Percentiles rank a stretch among this genome's conserved stretches.
Evolutionary conservation across 2,329 filamentous ascomycete species (phyloP).

Genomic region (Nothophoma quercina): DNA sequence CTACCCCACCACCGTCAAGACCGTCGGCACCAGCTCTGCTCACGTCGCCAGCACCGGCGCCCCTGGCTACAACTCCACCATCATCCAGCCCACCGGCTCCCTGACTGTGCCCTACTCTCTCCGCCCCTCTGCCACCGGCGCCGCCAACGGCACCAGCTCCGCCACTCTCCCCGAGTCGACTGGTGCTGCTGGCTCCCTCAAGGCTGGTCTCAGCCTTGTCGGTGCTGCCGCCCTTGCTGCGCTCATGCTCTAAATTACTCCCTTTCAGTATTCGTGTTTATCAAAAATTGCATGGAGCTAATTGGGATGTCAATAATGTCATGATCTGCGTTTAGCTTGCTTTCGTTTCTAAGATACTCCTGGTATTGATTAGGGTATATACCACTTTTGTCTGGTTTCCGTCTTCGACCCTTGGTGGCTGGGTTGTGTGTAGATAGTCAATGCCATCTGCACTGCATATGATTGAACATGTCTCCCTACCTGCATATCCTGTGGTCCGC

Average conservation of each 20-base stretch:
- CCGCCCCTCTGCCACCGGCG: slow-evolving; percentile 39
- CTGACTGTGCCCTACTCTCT: slow-evolving; percentile 43
- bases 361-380: slow-evolving; percentile 29
- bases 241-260: slow-evolving; percentile 47
- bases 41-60: slow-evolving; percentile 30
- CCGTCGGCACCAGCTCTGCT: slow-evolving; percentile 20
- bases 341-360: slow-evolving; percentile 24
- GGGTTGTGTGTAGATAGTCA: slow-evolving; percentile 19
- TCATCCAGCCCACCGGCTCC: slow-evolving; percentile 45
- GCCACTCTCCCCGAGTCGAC: slow-evolving; percentile 34
- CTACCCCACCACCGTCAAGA: slow-evolving; percentile 25
- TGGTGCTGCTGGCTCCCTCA: slow-evolving; percentile 43
- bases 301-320: slow-evolving; percentile 30
- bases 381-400: slow-evolving; percentile 15
- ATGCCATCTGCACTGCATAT: slow-evolving; percentile 17
- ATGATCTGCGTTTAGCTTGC: slow-evolving; percentile 21
- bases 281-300: slow-evolving; percentile 21
- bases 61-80: slow-evolving; percentile 33
- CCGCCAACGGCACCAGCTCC: slow-evolving; percentile 34
- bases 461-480: background rate
- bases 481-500: background rate
- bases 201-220: slow-evolving; percentile 49
- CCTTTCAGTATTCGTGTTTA: slow-evolving; percentile 2
- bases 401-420: slow-evolving; percentile 15
- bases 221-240: slow-evolving; percentile 53